Evolutionary conservation across 306 rosid genomes (phyloP).

Genomic region (Oxytropis ochrocephala): DNA sequence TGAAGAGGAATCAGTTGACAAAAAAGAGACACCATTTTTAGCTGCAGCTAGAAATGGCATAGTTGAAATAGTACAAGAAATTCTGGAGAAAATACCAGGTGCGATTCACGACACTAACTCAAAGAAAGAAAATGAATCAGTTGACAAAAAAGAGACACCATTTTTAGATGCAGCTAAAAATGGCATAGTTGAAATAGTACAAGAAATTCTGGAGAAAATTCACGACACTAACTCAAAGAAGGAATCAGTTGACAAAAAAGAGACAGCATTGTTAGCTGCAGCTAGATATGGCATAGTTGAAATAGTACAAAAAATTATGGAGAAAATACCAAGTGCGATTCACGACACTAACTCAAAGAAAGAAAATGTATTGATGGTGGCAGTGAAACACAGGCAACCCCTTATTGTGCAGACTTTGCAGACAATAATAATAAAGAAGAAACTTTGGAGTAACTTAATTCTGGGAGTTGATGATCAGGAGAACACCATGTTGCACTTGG

Average conservation of each 20-base stretch:
- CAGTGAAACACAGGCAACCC: slow-evolving; percentile 22
- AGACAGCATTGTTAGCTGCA: slow-evolving; percentile 25
- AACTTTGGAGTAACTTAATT: slow-evolving; percentile 20
- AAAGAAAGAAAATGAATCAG: too few relatives aligned
- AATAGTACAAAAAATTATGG: slow-evolving; percentile 14
- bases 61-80: too few relatives aligned
- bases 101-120: too few relatives aligned
- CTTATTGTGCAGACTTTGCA: slow-evolving; percentile 9
- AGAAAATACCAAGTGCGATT: slow-evolving; percentile 10
- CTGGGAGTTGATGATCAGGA: background rate
- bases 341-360: slow-evolving; percentile 17
- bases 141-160: too few relatives aligned
- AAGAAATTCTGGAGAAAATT: too few relatives aligned
- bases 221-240: too few relatives aligned
- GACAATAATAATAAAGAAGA: background rate
- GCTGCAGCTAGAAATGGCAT: too few relatives aligned
- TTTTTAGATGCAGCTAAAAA: too few relatives aligned
- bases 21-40: too few relatives aligned
- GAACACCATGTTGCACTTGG: slow-evolving; percentile 29
- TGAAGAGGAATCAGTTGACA: too few relatives aligned
- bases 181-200: too few relatives aligned
- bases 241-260: background rate
- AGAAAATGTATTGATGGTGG: slow-evolving; percentile 26
- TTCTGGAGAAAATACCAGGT: too few relatives aligned
- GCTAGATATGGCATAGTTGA: slow-evolving; percentile 30